Evolutionary conservation across 2,329 filamentous ascomycete genomes (phyloP).

Genomic region (Paraphaeosphaeria sporulosa): DNA sequence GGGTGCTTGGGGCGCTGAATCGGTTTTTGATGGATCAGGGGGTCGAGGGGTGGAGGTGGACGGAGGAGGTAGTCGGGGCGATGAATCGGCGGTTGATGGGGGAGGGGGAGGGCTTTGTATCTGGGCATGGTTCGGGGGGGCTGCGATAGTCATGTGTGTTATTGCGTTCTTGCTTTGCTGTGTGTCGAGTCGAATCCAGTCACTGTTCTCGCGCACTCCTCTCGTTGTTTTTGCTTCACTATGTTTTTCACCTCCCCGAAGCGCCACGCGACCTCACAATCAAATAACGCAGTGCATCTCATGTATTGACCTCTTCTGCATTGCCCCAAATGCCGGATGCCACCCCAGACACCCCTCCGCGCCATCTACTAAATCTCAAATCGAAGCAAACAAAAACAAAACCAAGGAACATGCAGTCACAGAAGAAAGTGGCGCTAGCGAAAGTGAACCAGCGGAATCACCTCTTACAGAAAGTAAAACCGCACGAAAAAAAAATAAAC

Average conservation of each 20-base stretch:
- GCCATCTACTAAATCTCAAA: background rate
- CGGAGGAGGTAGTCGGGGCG: conserved; percentile 31
- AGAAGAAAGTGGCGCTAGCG: background rate
- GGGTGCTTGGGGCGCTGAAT: conserved; percentile 39
- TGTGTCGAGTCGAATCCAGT: background rate
- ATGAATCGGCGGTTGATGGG: conserved; percentile 39
- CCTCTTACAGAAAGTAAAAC: no score
- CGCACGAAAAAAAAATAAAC: no score
- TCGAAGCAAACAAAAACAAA: background rate
- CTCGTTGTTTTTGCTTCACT: no score
- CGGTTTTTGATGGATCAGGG: conserved; percentile 35
- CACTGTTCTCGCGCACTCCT: no score
- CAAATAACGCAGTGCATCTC: no score
- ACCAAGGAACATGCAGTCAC: background rate
- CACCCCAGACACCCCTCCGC: background rate
- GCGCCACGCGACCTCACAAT: no score
- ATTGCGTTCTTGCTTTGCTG: no score
- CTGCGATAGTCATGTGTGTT: no score
- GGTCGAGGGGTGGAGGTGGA: conserved; percentile 40
- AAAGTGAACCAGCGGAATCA: background rate
- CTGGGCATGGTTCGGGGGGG: no score
- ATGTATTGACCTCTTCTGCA: background rate
- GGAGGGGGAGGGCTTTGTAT: no score
- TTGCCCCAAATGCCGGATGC: background rate
- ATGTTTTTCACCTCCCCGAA: no score